Evolutionary conservation across 768 basidiomycete species (phyloP), one percentile per base, ranked within the genome.

Genomic region (Suillus discolor): DNA sequence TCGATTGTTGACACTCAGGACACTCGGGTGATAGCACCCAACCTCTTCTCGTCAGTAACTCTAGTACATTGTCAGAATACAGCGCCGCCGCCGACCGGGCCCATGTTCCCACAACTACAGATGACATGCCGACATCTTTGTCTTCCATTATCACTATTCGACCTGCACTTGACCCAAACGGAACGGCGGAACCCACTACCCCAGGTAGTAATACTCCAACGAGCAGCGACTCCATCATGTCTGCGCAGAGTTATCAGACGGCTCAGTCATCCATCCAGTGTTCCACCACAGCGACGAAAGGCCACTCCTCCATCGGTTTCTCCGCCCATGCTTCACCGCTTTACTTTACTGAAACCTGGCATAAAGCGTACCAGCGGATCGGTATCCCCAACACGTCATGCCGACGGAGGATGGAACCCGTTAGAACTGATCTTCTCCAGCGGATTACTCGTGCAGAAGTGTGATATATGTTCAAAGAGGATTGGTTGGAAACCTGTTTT

Each of bases 401-500:
- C 69, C 4, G 82, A 80, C 25, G 75, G 74, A 20, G 78, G 83
- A 0, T 94, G 92, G 92, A 91, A 87, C 69, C 92, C 93, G 25
- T 80, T 94, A 34, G 91, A 93, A 62, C 77, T 93, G 66, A 84
- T 94, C 72, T 92, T 94, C 77, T 87, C 87, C 9, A 90, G 88
- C 73, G 90, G 85, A 20, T 77, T 91, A 55, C 75, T 92, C 28
- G 86, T 86, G 4, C 84, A 88, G 59, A 94, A 91, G 74, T 97
- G 94, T 71, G 93, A 93, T 75, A 77, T 94, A 20, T 97, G 94
- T 71, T 72, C 75, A 51, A 96, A 95, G 82, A 80, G 92, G 57
- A 80, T 97, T 45, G 94, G 94, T 15, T 90, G 91, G 89, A 96
- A 94, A 74, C 88, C 93, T 25, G 85, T 91, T 39, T 78, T 96